A percentile compares a stretch with the other conserved stretches of the same genome.
These are phyloP conservation scores for Tubosaeta brunneosetosa DNA, from an alignment of 768 basidiomycete species.

Conservation along the genomic window DNA sequence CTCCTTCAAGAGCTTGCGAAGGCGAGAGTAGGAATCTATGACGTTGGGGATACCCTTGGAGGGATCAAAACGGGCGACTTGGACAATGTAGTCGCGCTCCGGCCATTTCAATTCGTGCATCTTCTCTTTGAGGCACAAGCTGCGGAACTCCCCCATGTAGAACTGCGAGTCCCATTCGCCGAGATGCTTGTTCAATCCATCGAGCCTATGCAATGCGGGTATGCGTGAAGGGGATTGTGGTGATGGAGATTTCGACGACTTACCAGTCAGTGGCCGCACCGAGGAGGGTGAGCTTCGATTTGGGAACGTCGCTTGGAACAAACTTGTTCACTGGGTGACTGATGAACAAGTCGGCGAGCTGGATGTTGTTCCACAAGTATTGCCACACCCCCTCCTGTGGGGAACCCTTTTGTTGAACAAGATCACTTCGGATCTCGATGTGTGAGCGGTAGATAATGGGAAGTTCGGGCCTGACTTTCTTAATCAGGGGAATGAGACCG, in stretches of 20 bases:
- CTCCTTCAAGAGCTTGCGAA: slow-evolving; percentile 61
- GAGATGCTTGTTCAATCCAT: slow-evolving; percentile 92
- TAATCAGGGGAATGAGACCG: slow-evolving; percentile 89
- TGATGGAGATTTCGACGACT: slow-evolving; percentile 27
- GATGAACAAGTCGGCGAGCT: slow-evolving; percentile 88
- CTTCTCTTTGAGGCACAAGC: slow-evolving; percentile 70
- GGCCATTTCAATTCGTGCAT: slow-evolving; percentile 81
- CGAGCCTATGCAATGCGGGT: slow-evolving; percentile 50
- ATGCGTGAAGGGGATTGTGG: background rate
- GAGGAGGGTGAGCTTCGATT: slow-evolving; percentile 63
- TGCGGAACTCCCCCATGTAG: slow-evolving; percentile 88
- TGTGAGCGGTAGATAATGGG: slow-evolving; percentile 94
- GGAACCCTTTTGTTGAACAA: slow-evolving; percentile 75
- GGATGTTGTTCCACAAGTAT: slow-evolving; percentile 91
- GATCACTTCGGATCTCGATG: slow-evolving; percentile 88
- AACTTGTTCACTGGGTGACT: slow-evolving; percentile 93
- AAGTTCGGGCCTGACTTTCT: slow-evolving; percentile 73
- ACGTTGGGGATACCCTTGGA: slow-evolving; percentile 79
- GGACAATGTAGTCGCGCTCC: slow-evolving; percentile 77
- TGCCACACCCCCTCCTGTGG: slow-evolving; percentile 92
- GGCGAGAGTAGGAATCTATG: slow-evolving; percentile 81
- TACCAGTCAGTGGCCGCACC: slow-evolving; percentile 86
- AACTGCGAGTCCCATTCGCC: slow-evolving; percentile 75
- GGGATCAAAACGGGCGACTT: slow-evolving; percentile 94
- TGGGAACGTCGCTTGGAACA: slow-evolving; percentile 80